Conservation (phyloP, 2,329 filamentous ascomycete species). For the Paraconiothyrium brasiliense region DNA sequence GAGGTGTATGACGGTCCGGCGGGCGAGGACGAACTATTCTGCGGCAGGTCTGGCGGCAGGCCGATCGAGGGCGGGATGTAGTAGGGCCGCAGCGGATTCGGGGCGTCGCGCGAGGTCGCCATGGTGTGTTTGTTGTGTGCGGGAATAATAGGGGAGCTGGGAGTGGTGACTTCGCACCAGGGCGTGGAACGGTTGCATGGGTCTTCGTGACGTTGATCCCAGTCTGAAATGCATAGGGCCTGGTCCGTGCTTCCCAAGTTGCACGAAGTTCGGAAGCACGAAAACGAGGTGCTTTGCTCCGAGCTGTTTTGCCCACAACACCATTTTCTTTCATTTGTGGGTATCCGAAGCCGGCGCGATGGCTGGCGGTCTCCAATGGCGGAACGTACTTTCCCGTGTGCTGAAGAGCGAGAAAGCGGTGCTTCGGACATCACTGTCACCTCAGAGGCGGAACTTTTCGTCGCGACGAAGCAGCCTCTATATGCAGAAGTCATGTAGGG, state of each 20-base stretch:
- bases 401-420: slow-evolving; percentile 15
- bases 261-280: slow-evolving; percentile 18
- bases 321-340: background rate
- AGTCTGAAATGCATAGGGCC: background rate
- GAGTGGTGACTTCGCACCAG: slow-evolving; percentile 18
- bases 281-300: slow-evolving; percentile 16
- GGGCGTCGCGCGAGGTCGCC: slow-evolving; percentile 57
- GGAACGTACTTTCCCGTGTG: slow-evolving; percentile 17
- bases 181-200: slow-evolving; percentile 10
- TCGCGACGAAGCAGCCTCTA: slow-evolving; percentile 29
- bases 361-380: slow-evolving; percentile 16
- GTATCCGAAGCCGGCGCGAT: slow-evolving; percentile 12
- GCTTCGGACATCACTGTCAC: slow-evolving; percentile 9
- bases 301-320: slow-evolving; percentile 23
- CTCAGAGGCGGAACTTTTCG: slow-evolving; percentile 26
- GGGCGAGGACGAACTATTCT: slow-evolving; percentile 37
- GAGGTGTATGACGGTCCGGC: slow-evolving; percentile 45
- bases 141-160: slow-evolving; percentile 15
- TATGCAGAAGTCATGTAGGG: slow-evolving; percentile 9
- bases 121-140: slow-evolving; percentile 33
- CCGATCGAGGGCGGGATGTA: slow-evolving; percentile 76
- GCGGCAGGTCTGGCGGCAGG: slow-evolving; percentile 58
- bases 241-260: background rate
- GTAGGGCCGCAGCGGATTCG: slow-evolving; percentile 75
- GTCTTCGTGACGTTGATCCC: slow-evolving; percentile 24